Base-by-base conservation (phyloP, 2,329 filamentous ascomycete species). In the Exophiala lecanii-corni region DNA sequence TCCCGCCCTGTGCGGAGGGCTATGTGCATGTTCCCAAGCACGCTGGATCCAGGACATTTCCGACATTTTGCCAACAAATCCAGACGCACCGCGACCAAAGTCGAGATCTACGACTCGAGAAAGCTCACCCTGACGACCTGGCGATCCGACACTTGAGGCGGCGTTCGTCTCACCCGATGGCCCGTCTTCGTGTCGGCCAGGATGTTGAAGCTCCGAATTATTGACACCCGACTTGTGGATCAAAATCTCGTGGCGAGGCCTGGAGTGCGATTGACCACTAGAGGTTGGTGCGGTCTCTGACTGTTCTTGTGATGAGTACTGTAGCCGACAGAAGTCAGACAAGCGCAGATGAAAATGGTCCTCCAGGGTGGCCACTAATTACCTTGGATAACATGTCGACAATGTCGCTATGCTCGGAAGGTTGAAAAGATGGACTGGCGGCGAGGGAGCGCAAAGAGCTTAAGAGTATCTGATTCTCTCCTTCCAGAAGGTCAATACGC, bases 1-100 rank as follows among this genome's bases (percentile, higher is more conserved):
- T 6, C 10, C 16, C 9, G n/a, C 15, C 16, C 9, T 17, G 23
- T 7, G 23, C 2, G 16, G 20, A 9, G 17, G 19, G 12, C 38
- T 18, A 5, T n/a, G 21, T n/a, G 41, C n/a, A 16, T 17, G 31
- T 18, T 47, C 31, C 18, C 36, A 41, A 9, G 34, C 51, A 25
- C 50, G 50, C 36, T 45, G 44, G n/a, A 55, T 43, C 51, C 51
- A 54, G 26, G 49, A 45, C 21, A 54, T 52, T 17, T 51, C 51
- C 4, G 51, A 54, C 38, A 49, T 50, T 36, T 52, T 51, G 12
- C 51, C 51, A 9, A 54, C 31, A 31, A 42, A 52, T 23, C 51
- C 51, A 10, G 49, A 39, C 2, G 45, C 45, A 2, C 51, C 51
- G 12, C 23, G 35, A 20, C 51, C 51, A 16, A 20, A 9, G 15